Base-by-base conservation (phyloP, 1,284 basidiomycete species). In the Afroboletus lepidellus region DNA sequence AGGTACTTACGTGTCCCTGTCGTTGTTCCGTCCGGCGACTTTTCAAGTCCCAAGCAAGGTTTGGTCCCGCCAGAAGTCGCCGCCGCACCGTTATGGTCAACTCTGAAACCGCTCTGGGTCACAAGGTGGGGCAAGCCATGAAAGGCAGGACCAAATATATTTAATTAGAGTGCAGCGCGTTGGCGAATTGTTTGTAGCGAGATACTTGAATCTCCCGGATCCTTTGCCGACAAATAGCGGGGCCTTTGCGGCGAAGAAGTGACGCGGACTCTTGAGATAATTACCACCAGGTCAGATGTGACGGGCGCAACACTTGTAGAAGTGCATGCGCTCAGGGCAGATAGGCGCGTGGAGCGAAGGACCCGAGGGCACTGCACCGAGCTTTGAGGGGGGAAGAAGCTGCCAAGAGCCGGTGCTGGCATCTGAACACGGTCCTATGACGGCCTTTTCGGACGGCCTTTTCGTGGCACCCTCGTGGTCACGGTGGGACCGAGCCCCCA, bases 331-430 rank as follows among this genome's bases (percentile, higher is more conserved):
- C 21, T 8, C 58, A 34, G 15, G 37, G 38, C 27, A 30, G 43
- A 30, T 38, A 50, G 46, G 32, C 25, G 21, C 21, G 45, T 36
- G 37, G 43, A 45, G 24, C 21, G 15, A 58, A 56, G 45, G 38
- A 39, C 11, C 46, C 36, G 24, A 41, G 16, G 20, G 47, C 64
- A 57, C 60, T 53, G 64, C 62, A 61, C 46, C 41, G 46, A 63
- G 29, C 36, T 46, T 53, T 58, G 46, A 48, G 41, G 37, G 53
- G 53, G 21, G 8, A 30, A 52, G 49, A 61, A 57, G 45, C 29
- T 12, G 15, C 36, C 44, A 51, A 23, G 24, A 18, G 41, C 11
- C 61, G 44, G 60, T 59, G 59, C 47, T 24, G 15, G 38, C n/a
- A 32, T 37, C 42, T 37, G 41, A n/a, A 15, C 41, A 44, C 13